phyloP scores from a whole-genome alignment of 1,284 basidiomycete genomes.

The Ceratorhiza oryzae-sativae region DNA sequence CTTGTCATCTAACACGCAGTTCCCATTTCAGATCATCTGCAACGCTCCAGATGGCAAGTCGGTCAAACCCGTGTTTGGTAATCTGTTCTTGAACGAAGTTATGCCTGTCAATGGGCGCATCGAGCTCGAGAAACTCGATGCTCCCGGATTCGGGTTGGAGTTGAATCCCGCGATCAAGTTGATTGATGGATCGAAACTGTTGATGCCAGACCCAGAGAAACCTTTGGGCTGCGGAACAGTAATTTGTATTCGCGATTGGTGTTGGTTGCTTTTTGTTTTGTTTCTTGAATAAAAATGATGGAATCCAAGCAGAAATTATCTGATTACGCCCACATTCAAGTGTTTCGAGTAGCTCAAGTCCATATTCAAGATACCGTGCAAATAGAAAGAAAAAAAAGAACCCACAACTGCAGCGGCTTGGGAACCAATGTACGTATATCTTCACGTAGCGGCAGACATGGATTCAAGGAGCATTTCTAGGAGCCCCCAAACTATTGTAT shows the following conservation, averaged over 20 bases:
- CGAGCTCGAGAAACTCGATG: slow-evolving; percentile 52
- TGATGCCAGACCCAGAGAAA: slow-evolving; percentile 25
- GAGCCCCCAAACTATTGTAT: no score
- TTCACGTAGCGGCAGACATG: no score
- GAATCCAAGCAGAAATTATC: not conserved
- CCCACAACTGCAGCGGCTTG: no score
- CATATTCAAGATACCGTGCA: no score
- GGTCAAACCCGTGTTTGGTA: slow-evolving; percentile 59
- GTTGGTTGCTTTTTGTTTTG: no score
- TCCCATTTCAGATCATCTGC: slow-evolving; percentile 54
- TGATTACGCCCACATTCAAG: no score
- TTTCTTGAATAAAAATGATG: not conserved
- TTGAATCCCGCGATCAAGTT: slow-evolving; percentile 55
- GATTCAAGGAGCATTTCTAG: no score
- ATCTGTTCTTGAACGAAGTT: slow-evolving; percentile 60
- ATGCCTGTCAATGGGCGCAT: slow-evolving; percentile 57
- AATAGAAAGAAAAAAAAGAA: no score
- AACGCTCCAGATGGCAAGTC: slow-evolving; percentile 60
- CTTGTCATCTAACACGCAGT: not conserved
- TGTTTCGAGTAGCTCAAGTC: no score
- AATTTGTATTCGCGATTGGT: not conserved
- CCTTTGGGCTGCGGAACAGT: slow-evolving; percentile 21
- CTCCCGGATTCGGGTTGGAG: slow-evolving; percentile 59
- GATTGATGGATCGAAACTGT: slow-evolving; percentile 25
- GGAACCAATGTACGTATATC: no score